phyloP scores from a whole-genome alignment of 768 basidiomycete species.

The Suillus occidentalis region DNA sequence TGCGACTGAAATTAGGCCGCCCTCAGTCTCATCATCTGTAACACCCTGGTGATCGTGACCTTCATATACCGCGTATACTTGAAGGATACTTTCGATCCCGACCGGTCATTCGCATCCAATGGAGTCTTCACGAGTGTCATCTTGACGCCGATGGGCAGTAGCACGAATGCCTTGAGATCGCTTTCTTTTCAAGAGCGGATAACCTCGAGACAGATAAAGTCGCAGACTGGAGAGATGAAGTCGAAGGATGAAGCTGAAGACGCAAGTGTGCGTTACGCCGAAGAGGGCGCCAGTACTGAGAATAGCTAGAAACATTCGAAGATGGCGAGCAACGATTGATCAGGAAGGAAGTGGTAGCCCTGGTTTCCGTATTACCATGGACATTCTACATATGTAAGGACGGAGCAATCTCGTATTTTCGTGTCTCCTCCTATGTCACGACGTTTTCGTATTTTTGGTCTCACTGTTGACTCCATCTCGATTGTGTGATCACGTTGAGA shows the following conservation, averaged over 20 bases:
- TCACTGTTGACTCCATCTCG: too few relatives aligned
- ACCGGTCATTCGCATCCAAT: not conserved
- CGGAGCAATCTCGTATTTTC: too few relatives aligned
- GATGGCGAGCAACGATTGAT: not conserved
- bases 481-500: too few relatives aligned
- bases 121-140: not conserved
- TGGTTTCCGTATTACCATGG: not conserved
- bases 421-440: too few relatives aligned
- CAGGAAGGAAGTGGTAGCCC: not conserved
- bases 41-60: constrained; percentile 25
- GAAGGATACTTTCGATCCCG: constrained; percentile 7
- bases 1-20: constrained; percentile 17
- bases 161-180: not conserved
- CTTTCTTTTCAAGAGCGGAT: constrained; percentile 27
- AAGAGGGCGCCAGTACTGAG: not conserved
- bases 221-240: not conserved
- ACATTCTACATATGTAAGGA: too few relatives aligned
- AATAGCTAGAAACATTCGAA: not conserved
- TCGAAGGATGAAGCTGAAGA: not conserved
- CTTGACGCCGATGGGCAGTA: not conserved
- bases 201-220: not conserved
- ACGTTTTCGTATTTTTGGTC: too few relatives aligned
- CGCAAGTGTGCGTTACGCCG: not conserved
- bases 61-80: constrained; percentile 20
- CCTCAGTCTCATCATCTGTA: constrained; percentile 25